Base-by-base conservation (phyloP, 495 filamentous ascomycete genomes). In the Aspergillus kassunensis region DNA sequence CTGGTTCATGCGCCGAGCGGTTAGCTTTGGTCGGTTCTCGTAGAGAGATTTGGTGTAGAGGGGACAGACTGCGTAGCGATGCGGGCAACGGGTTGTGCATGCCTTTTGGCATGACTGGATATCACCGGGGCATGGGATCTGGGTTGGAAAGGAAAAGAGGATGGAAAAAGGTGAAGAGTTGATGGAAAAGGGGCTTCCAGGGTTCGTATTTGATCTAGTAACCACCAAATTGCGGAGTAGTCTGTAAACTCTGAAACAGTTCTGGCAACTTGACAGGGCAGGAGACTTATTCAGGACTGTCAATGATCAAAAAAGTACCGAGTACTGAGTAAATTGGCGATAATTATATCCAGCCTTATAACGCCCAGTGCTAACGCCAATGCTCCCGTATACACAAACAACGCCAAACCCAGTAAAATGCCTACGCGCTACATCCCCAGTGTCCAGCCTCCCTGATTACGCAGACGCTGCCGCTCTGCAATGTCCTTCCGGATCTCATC, bases 401-500 rank as follows among this genome's bases (percentile, higher is more conserved):
- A 21, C 37, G 37, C 37, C 37, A 53, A 45, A 9, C 6, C 21
- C 4, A 30, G 30, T n/a, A 27, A 18, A 29, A 37, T 25, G 33
- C 37, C 2, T 27, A 19, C 36, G 36, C 2, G 13, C 43, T 23
- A 56, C 25, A 46, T 23, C 16, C 44, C 54, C 43, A 85, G 91
- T 33, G 77, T 85, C 93, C 93, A 98, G 0, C 87, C 89, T 0
- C 93, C 92, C 51, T 96, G 88, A 54, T 85, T 74, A 20, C 84
- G 79, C 69, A 97, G 75, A 60, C 84, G 83, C 66, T 92, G 85
- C 56, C 91, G 80, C 44, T 86, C 90, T 47, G 87, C 87, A 48
- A 84, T 65, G 72, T 99, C 92, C 55, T 78, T 84, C 35, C 82
- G 72, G 54, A 95, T 86, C 61, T 89, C 93, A 48, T 95, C 93